Percentiles rank a stretch among this genome's conserved stretches.
phyloP scores from a whole-genome alignment of 116 monocot species.

The Cymodocea nodosa region DNA sequence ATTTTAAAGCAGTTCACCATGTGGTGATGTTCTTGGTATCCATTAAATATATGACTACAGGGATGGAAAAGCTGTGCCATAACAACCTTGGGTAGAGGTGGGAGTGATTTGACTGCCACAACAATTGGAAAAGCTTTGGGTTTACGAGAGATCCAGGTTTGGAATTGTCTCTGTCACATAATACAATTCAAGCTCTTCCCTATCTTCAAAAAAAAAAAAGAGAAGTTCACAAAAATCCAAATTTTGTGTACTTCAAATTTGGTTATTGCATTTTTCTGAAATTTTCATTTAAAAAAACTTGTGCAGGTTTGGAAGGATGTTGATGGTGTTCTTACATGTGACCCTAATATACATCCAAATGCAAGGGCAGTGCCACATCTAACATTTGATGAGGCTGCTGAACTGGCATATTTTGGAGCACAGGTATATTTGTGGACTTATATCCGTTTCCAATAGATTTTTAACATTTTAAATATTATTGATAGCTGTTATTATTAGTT shows the following conservation, averaged over 20 bases:
- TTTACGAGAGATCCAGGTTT: too few relatives aligned
- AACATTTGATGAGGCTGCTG: conserved; percentile 97
- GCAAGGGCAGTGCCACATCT: conserved; percentile 69
- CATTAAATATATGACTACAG: conserved; percentile 11
- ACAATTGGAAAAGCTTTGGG: conserved; percentile 79
- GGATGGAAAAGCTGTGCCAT: conserved; percentile 63
- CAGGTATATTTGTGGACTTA: conserved; percentile 33
- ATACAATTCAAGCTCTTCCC: too few relatives aligned
- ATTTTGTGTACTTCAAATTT: too few relatives aligned
- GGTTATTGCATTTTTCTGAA: too few relatives aligned
- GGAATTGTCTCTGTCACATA: too few relatives aligned
- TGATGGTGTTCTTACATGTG: conserved; percentile 98
- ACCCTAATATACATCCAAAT: conserved; percentile 82
- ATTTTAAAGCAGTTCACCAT: neutral
- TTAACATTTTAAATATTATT: neutral
- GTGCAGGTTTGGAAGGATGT: conserved; percentile 99
- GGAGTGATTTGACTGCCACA: conserved; percentile 83
- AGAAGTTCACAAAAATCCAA: too few relatives aligned
- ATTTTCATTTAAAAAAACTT: neutral
- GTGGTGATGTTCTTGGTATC: neutral
- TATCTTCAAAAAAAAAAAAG: too few relatives aligned
- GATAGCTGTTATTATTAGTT: too few relatives aligned
- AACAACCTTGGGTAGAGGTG: conserved; percentile 81
- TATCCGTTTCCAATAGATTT: neutral
- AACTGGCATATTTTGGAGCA: conserved; percentile 97